A percentile compares a stretch with the other conserved stretches of the same genome.
These are phyloP conservation scores for Neofusicoccum ribis DNA, from an alignment of 2,329 filamentous ascomycete genomes.

Conservation along the genomic window DNA sequence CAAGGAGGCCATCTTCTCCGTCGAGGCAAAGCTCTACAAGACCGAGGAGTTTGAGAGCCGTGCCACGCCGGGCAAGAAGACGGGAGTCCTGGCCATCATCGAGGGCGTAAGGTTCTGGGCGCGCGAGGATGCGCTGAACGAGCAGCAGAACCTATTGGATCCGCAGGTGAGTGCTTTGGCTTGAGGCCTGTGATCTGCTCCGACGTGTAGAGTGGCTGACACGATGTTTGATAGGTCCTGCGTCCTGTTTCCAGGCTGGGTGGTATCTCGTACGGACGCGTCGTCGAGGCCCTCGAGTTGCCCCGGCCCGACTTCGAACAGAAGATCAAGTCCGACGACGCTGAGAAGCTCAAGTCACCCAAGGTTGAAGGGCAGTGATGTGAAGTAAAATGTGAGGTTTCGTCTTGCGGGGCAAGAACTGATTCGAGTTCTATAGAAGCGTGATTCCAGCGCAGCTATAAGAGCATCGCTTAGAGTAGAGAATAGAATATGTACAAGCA, in stretches of 20 bases:
- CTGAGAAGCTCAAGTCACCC: conserved; percentile 58
- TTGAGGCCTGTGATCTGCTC: too few relatives aligned
- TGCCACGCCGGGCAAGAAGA: conserved; percentile 69
- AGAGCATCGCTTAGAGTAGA: neutral
- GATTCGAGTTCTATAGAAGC: neutral
- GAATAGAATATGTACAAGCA: neutral
- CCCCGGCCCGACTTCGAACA: conserved; percentile 56
- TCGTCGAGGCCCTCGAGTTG: conserved; percentile 70
- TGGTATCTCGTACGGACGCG: conserved; percentile 79
- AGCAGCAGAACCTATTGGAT: conserved; percentile 72
- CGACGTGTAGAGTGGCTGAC: neutral
- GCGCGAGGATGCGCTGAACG: conserved; percentile 81
- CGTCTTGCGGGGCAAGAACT: neutral
- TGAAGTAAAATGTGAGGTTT: too few relatives aligned
- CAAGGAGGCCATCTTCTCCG: conserved; percentile 76
- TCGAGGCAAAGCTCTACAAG: conserved; percentile 78
- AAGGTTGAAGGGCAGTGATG: conserved; percentile 25
- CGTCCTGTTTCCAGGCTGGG: conserved; percentile 77
- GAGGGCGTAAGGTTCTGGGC: conserved; percentile 90
- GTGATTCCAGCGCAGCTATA: neutral
- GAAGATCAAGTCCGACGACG: conserved; percentile 52
- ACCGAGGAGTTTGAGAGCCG: conserved; percentile 75
- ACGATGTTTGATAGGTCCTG: conserved; percentile 54
- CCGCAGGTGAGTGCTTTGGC: conserved; percentile 54
- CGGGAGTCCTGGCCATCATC: conserved; percentile 71